Percentiles rank a stretch among this genome's conserved stretches.
Conservation (phyloP, 208 protist genomes). For the Leishmania lainsoni region DNA sequence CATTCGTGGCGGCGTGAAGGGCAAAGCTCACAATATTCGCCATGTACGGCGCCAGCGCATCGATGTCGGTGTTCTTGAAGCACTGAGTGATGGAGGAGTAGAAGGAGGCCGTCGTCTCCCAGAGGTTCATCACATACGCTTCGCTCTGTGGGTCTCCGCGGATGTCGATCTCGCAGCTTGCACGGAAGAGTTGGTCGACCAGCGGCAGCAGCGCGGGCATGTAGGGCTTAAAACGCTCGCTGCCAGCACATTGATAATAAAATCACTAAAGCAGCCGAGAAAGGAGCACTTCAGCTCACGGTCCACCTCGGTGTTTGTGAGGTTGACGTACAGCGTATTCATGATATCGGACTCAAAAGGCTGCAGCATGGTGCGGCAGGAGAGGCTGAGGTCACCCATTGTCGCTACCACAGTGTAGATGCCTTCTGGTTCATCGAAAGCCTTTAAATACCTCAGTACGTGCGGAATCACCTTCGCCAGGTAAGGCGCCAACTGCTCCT, state of each 20-base stretch:
- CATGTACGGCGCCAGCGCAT: constrained; percentile 63
- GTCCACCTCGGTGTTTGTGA: constrained; percentile 78
- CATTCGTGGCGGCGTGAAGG: constrained; percentile 56
- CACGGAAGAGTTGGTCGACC: constrained; percentile 66
- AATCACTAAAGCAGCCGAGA: constrained; percentile 94
- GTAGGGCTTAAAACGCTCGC: constrained; percentile 87
- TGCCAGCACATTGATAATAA: constrained; percentile 93
- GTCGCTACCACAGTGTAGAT: constrained; percentile 89
- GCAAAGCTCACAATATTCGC: constrained; percentile 70
- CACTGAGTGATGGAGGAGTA: constrained; percentile 86
- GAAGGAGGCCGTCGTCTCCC: constrained; percentile 67
- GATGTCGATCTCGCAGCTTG: constrained; percentile 64
- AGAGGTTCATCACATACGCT: constrained; percentile 84
- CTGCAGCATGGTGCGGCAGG: constrained; percentile 63
- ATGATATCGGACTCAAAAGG: constrained; percentile 87
- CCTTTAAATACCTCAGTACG: constrained; percentile 74
- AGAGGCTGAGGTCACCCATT: constrained; percentile 94
- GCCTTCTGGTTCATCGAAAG: constrained; percentile 83
- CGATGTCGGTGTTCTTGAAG: constrained; percentile 55
- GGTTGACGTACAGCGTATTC: constrained; percentile 75
- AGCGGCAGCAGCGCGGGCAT: constrained; percentile 82
- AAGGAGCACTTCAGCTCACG: constrained; percentile 95
- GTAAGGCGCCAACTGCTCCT: constrained; percentile 81
- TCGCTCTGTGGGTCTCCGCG: constrained; percentile 72
- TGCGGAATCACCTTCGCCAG: constrained; percentile 82